Evolutionary conservation across 768 basidiomycete genomes (phyloP).

Genomic region (Amanita brunnescens): DNA sequence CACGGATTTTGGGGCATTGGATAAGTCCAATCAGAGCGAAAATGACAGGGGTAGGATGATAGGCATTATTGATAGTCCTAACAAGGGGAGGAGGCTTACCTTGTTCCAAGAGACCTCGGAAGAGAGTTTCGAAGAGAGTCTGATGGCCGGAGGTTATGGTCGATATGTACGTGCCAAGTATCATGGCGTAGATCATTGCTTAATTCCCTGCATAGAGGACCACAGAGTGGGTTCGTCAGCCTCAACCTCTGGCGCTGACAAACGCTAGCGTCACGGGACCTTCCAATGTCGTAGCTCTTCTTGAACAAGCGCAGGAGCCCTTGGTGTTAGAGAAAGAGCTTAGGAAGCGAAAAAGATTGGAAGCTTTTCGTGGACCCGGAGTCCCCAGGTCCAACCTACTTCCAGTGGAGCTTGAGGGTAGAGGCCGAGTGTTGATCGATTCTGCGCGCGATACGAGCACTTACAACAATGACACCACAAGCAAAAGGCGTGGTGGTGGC

Average conservation of each 20-base stretch:
- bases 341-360: slow-evolving; percentile 58
- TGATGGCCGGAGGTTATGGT: slow-evolving; percentile 77
- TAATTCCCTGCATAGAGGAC: slow-evolving; percentile 30
- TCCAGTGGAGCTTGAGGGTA: slow-evolving; percentile 57
- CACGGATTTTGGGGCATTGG: slow-evolving; percentile 27
- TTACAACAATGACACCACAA: slow-evolving; percentile 22
- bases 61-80: slow-evolving; percentile 62
- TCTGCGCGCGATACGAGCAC: slow-evolving; percentile 30
- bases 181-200: not conserved
- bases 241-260: slow-evolving; percentile 37
- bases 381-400: slow-evolving; percentile 36
- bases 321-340: slow-evolving; percentile 51
- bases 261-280: slow-evolving; percentile 32
- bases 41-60: slow-evolving; percentile 26
- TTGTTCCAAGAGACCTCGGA: slow-evolving; percentile 78
- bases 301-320: slow-evolving; percentile 30
- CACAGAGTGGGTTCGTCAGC: slow-evolving; percentile 52
- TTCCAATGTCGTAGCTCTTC: slow-evolving; percentile 31
- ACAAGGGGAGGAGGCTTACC: slow-evolving; percentile 63
- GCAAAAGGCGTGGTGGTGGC: slow-evolving; percentile 31
- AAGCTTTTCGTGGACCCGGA: slow-evolving; percentile 47
- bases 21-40: slow-evolving; percentile 25
- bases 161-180: slow-evolving; percentile 49
- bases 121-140: slow-evolving; percentile 77
- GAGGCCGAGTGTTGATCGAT: slow-evolving; percentile 65